phyloP scores from a whole-genome alignment of 768 basidiomycete species.

The Xerocomus spinulosus region DNA sequence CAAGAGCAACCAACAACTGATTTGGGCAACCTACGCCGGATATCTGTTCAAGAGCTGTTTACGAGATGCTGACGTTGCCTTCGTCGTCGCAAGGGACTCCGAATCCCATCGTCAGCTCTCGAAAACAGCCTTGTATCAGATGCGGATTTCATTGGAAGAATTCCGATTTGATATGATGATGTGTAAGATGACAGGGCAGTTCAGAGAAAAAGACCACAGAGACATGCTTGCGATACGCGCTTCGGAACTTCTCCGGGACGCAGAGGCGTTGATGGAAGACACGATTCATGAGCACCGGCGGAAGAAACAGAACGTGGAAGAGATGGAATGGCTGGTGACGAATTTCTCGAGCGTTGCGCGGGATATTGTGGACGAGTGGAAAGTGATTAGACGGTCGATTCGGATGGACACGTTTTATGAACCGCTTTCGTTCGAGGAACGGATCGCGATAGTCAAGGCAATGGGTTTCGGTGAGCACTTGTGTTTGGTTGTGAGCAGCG shows the following conservation, averaged over 20 bases:
- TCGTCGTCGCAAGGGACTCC: constrained; percentile 43
- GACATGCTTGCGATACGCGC: constrained; percentile 19
- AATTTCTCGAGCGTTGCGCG: constrained; percentile 38
- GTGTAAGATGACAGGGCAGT: constrained; percentile 20
- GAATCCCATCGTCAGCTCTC: constrained; percentile 51
- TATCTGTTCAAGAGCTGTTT: constrained; percentile 47
- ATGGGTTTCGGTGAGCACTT: constrained; percentile 43
- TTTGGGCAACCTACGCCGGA: constrained; percentile 44
- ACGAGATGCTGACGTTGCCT: constrained; percentile 44
- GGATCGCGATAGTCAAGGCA: constrained; percentile 45
- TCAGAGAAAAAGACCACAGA: constrained; percentile 16
- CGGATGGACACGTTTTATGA: constrained; percentile 44
- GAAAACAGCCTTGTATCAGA: constrained; percentile 37
- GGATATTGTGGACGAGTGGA: constrained; percentile 46
- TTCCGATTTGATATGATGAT: constrained; percentile 46
- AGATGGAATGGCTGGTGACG: constrained; percentile 38
- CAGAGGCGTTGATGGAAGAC: not conserved
- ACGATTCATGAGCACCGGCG: constrained; percentile 7
- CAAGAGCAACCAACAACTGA: constrained; percentile 26
- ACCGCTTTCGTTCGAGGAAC: constrained; percentile 51
- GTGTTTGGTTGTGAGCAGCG: not conserved
- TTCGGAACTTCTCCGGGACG: constrained; percentile 9
- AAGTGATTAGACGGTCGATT: constrained; percentile 37
- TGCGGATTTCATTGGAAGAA: constrained; percentile 45
- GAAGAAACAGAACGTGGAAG: constrained; percentile 24